Evolutionary conservation across 2,329 filamentous ascomycete genomes (phyloP), one percentile per base, ranked within the genome.

Genomic region (Pyricularia pennisetigena): DNA sequence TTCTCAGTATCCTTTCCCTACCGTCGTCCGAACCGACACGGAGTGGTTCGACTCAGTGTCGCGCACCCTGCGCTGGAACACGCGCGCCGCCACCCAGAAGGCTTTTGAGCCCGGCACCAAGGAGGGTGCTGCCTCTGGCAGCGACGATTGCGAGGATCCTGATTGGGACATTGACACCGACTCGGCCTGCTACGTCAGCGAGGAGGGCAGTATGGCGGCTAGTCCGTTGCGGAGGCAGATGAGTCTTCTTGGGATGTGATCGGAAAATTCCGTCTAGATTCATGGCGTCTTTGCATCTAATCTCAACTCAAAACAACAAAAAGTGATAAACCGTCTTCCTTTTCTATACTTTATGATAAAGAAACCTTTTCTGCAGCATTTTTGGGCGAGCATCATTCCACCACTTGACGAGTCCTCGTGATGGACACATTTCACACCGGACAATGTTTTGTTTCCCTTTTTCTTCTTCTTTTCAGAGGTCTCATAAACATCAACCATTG

Each of bases 41-140:
- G 95, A 99, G 78, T 99, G 95, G 95, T 97, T 99, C 76, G 92
- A 97, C 78, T 96, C 92, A 74, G 93, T 99, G 65, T 93, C 92
- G 67, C 88, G 94, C 70, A 97, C 94, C 3, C 83, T 99, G 69
- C 86, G 94, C 71, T 99, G 95, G 95, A 99, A 99, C 79, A 94
- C 91, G 29, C 86, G 95, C 64, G 94, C 93, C 4, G 94, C 94
- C 5, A 90, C 90, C 68, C 95, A 99, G 79, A 98, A 97, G 78
- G 92, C 88, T 3, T 99, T 96, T 83, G 89, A 90, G 68, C 78
- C 82, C 67, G 77, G 82, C 68, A 70, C 69, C n/a, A 72, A 73
- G 28, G 71, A 72, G 62, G 75, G 74, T 64, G 69, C 26, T 73
- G 26, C 32, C 16, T 63, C 30, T 54, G 68, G 72, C 12, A 74